Conservation (phyloP, 1,139 yeast species). For the Taphrina betulina region DNA sequence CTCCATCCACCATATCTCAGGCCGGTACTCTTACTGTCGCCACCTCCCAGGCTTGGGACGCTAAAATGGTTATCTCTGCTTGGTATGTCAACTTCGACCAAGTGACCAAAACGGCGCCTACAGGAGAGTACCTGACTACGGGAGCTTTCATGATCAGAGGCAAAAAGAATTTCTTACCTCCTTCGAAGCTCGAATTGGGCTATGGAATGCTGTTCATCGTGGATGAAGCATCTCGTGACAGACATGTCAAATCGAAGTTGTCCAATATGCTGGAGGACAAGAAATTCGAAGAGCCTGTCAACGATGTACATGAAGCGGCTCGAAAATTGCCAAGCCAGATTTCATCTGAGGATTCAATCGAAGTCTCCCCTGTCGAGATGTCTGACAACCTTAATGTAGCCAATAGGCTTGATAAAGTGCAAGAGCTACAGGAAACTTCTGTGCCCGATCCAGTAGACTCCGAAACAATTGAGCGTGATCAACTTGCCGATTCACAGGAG, state of each 20-base stretch:
- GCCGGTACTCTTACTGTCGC: conserved; percentile 83
- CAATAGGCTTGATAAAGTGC: not conserved
- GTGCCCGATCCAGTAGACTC: not conserved
- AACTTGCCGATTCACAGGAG: no score
- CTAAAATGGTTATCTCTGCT: conserved; percentile 36
- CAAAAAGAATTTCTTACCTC: conserved; percentile 67
- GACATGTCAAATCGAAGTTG: conserved; percentile 45
- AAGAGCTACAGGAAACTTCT: not conserved
- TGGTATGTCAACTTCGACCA: conserved; percentile 52
- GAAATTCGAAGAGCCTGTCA: conserved; percentile 26
- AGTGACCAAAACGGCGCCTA: conserved; percentile 67
- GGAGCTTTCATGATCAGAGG: conserved; percentile 63
- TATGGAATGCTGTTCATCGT: conserved; percentile 76
- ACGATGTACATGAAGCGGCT: conserved; percentile 6
- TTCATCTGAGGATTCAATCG: conserved; percentile 11
- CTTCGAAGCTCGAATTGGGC: conserved; percentile 85
- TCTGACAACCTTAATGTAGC: not conserved
- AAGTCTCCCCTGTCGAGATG: not conserved
- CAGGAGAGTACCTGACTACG: conserved; percentile 60
- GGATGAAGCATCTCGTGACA: conserved; percentile 54
- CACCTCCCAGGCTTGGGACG: conserved; percentile 86
- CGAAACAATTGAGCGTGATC: no score
- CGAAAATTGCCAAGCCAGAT: not conserved
- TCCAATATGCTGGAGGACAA: conserved; percentile 51
- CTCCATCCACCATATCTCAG: conserved; percentile 84